Evolutionary conservation across 495 filamentous ascomycete genomes (phyloP).

Genomic region (Penicillium angulare): DNA sequence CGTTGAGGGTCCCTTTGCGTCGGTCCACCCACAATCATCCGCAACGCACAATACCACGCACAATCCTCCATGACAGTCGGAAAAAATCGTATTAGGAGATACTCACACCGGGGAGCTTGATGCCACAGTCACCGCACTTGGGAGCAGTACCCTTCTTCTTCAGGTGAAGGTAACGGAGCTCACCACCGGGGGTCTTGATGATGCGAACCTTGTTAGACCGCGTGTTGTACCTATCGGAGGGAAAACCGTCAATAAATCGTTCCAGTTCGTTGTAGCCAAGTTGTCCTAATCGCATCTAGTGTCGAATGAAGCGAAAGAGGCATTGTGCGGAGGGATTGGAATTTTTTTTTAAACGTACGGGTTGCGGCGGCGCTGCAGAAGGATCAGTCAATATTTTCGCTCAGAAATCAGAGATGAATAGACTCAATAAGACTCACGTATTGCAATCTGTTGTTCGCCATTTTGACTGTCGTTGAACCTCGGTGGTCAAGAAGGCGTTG

Average conservation of each 20-base stretch:
- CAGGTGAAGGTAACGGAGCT: slow-evolving; percentile 93
- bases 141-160: slow-evolving; percentile 96
- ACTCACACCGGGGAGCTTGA: slow-evolving; percentile 93
- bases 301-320: slow-evolving; percentile 17
- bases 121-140: slow-evolving; percentile 98
- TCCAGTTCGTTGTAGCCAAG: slow-evolving; percentile 6
- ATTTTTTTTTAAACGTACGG: slow-evolving; percentile 63
- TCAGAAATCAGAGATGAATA: background rate
- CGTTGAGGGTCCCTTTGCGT: slow-evolving; percentile 11
- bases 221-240: slow-evolving; percentile 79
- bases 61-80: background rate
- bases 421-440: slow-evolving; percentile 55
- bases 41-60: slow-evolving; percentile 16
- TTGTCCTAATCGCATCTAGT: slow-evolving; percentile 16
- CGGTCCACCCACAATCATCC: slow-evolving; percentile 15
- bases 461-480: slow-evolving; percentile 55
- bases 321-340: slow-evolving; percentile 13
- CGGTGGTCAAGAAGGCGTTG: slow-evolving; percentile 53
- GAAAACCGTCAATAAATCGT: slow-evolving; percentile 37
- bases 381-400: slow-evolving; percentile 20
- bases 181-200: slow-evolving; percentile 92
- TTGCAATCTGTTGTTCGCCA: slow-evolving; percentile 69
- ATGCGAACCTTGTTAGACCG: slow-evolving; percentile 94
- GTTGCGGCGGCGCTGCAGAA: slow-evolving; percentile 74
- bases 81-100: slow-evolving; percentile 23